Percentiles rank a stretch among this genome's conserved stretches.
phyloP scores from a whole-genome alignment of 805 yeast genomes.

The Saccharomycopsis lassenensis region DNA sequence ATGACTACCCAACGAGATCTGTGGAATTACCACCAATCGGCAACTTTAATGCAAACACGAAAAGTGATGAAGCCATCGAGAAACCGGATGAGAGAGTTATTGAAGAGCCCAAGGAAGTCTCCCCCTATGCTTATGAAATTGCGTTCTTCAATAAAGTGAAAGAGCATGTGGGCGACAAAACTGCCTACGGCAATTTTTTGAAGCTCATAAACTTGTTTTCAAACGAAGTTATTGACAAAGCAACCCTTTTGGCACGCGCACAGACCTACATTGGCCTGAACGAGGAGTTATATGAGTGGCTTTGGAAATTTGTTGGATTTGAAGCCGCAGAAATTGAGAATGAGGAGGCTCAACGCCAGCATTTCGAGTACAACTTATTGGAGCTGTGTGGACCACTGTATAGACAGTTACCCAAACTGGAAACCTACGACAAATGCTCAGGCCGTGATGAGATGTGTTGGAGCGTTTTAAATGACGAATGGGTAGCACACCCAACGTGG shows the following conservation, averaged over 20 bases:
- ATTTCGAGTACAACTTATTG: slow-evolving; percentile 8
- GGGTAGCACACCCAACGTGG: slow-evolving; percentile 99
- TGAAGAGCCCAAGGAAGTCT: slow-evolving; percentile 33
- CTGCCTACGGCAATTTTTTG: slow-evolving; percentile 83
- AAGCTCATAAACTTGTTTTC: slow-evolving; percentile 80
- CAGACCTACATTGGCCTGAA: slow-evolving; percentile 78
- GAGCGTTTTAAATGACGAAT: slow-evolving; percentile 96
- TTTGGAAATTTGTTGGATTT: slow-evolving; percentile 82
- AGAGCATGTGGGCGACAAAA: slow-evolving; percentile 78
- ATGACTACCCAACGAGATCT: slow-evolving; percentile 12
- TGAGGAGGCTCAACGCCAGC: background rate
- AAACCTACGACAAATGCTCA: slow-evolving; percentile 92
- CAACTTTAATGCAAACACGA: slow-evolving; percentile 74
- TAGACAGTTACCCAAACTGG: slow-evolving; percentile 60
- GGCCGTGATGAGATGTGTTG: slow-evolving; percentile 99
- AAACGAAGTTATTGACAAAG: slow-evolving; percentile 80
- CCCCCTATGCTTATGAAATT: slow-evolving; percentile 69
- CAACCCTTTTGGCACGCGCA: slow-evolving; percentile 70
- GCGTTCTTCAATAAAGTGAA: slow-evolving; percentile 88
- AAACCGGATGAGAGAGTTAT: too few relatives aligned
- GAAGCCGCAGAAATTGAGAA: slow-evolving; percentile 26
- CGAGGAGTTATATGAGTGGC: slow-evolving; percentile 79
- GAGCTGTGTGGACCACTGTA: slow-evolving; percentile 19
- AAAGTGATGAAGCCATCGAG: too few relatives aligned
- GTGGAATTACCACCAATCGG: slow-evolving; percentile 76